Conservation (phyloP, 345 rosid genomes). For the Gossypium australe region DNA sequence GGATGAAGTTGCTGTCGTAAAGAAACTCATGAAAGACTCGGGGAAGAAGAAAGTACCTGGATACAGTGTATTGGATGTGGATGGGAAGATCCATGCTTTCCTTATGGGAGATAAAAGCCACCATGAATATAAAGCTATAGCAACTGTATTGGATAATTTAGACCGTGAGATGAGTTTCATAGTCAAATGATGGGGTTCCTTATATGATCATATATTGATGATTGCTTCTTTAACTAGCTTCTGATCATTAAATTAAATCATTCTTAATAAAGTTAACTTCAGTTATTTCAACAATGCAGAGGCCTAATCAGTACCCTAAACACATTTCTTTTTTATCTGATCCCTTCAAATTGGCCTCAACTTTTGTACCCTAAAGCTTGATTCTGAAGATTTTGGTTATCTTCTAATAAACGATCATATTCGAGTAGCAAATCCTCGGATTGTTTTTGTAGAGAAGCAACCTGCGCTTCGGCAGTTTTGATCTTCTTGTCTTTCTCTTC, state of each 20-base stretch:
- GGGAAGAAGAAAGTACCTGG: constrained; percentile 63
- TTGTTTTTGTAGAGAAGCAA: constrained; percentile 71
- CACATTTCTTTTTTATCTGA: background rate
- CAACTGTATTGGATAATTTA: constrained; percentile 35
- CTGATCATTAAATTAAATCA: too few species aligned
- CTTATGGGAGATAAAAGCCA: constrained; percentile 63
- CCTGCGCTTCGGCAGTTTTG: constrained; percentile 79
- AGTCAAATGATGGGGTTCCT: background rate
- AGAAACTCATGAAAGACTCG: constrained; percentile 53
- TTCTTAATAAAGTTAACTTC: background rate
- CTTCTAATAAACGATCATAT: constrained; percentile 78
- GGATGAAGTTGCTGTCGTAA: constrained; percentile 52
- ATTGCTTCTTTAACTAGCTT: background rate
- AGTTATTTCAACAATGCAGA: constrained; percentile 9
- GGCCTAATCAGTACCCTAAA: background rate
- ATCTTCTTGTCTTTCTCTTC: constrained; percentile 65
- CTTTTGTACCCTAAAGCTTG: constrained; percentile 42
- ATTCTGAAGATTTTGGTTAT: constrained; percentile 81
- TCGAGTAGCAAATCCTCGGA: constrained; percentile 81
- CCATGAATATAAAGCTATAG: constrained; percentile 32
- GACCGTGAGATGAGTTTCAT: background rate
- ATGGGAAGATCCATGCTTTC: constrained; percentile 52
- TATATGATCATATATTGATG: background rate
- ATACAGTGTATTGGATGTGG: constrained; percentile 48
- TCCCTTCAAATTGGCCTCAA: constrained; percentile 23